Evolutionary conservation across 306 rosid species (phyloP).

Genomic region (Quercus wislizeni): DNA sequence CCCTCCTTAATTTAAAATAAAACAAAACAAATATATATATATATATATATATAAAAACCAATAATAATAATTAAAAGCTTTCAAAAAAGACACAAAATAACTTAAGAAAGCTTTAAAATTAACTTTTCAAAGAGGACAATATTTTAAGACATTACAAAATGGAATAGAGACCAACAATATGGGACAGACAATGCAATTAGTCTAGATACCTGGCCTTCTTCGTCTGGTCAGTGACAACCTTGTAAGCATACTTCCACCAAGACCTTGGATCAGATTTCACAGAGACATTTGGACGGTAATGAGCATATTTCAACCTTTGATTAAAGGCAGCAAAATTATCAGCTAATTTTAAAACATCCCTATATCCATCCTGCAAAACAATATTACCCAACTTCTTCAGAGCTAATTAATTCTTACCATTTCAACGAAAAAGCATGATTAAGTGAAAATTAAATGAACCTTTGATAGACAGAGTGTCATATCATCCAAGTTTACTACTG

Average conservation of each 20-base stretch:
- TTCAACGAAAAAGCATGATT: conserved; percentile 1
- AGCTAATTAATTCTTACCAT: conserved; percentile 4
- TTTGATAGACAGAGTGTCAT: conserved; percentile 87
- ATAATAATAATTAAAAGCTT: too few relatives aligned
- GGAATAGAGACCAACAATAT: too few relatives aligned
- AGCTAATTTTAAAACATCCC: conserved; percentile 72
- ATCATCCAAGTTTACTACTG: conserved; percentile 88
- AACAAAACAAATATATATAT: too few relatives aligned
- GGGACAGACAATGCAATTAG: neutral
- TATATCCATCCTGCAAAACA: conserved; percentile 78
- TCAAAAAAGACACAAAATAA: too few relatives aligned
- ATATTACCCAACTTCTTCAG: conserved; percentile 15
- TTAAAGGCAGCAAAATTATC: conserved; percentile 95
- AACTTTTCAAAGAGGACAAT: too few relatives aligned
- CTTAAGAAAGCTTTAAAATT: too few relatives aligned
- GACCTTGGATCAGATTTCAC: conserved; percentile 71
- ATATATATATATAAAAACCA: too few relatives aligned
- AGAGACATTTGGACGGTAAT: conserved; percentile 72
- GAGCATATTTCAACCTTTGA: conserved; percentile 90
- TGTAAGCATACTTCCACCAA: conserved; percentile 95
- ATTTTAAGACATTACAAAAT: too few relatives aligned
- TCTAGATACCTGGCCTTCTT: conserved; percentile 84
- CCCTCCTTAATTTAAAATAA: too few relatives aligned
- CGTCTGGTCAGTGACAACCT: conserved; percentile 78
- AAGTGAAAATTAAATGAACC: conserved; percentile 43